A percentile compares a stretch with the other conserved stretches of the same genome.
Conservation (phyloP, 2,329 filamentous ascomycete species). For the Rachicladosporium sp. region DNA sequence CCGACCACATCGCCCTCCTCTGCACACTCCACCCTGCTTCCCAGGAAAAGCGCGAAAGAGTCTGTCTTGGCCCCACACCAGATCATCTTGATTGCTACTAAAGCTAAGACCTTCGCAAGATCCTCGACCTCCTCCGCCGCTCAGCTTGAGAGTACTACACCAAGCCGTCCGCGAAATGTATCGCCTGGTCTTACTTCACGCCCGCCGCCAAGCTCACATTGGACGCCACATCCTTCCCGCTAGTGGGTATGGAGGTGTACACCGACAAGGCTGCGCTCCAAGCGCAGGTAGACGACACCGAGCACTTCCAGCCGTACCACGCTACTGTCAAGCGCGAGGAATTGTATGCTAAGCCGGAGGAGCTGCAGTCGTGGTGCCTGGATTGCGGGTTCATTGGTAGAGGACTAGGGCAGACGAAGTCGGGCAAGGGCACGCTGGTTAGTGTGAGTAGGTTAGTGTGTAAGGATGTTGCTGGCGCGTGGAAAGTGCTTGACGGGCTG, state of each 20-base stretch:
- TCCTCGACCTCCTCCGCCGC: conserved; percentile 14
- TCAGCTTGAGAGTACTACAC: conserved; percentile 16
- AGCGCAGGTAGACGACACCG: conserved; percentile 15
- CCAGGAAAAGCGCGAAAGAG: conserved; percentile 11
- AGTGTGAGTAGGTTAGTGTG: conserved; percentile 11
- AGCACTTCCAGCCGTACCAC: conserved; percentile 17
- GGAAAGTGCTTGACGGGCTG: conserved; percentile 5
- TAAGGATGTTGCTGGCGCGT: conserved; percentile 1
- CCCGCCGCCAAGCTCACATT: conserved; percentile 6
- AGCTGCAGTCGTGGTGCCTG: conserved; percentile 15
- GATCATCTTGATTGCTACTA: too few relatives aligned
- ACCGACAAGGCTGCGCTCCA: conserved; percentile 13
- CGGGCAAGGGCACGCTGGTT: conserved; percentile 8
- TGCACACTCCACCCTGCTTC: conserved; percentile 15
- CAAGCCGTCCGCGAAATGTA: conserved; percentile 12
- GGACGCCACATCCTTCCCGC: conserved; percentile 6
- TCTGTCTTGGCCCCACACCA: conserved; percentile 3
- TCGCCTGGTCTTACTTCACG: conserved; percentile 11
- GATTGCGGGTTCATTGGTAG: conserved; percentile 12
- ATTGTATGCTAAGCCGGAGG: conserved; percentile 13
- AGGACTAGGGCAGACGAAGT: conserved; percentile 4
- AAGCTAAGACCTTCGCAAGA: conserved; percentile 6
- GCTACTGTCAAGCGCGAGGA: conserved; percentile 9
- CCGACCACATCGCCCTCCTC: conserved; percentile 13
- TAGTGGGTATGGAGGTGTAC: conserved; percentile 16